Base-by-base conservation (phyloP, 768 basidiomycete species). In the Pisolithus marmoratus region DNA sequence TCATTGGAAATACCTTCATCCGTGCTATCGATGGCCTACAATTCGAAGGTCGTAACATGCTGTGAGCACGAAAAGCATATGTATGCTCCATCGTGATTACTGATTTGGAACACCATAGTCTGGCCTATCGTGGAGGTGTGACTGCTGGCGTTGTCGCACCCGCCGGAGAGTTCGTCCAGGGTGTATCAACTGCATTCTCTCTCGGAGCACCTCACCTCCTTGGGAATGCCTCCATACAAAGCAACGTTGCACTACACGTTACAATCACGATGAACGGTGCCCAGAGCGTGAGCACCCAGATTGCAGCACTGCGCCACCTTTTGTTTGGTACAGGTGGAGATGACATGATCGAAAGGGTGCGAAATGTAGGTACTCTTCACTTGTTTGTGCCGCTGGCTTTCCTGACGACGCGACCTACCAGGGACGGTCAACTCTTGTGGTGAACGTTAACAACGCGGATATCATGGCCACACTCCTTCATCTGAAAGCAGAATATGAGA, bases 21-120 rank as follows among this genome's bases (percentile, higher is more conserved):
- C 77, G 78, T 34, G 89, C 85, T n/a, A 78, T 74, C 0, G 90
- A 92, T 64, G 87, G 89, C 0, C 72, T 88, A n/a, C 68, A 79
- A 44, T 90, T 84, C 61, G 79, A 74, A 0, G 84, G 82, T 11
- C 75, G 86, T 34, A 79, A 88, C 67, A 82, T 85, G 22, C 71
- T 88, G 87, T 88, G 63, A 58, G 86, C 77, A 23, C 9, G 20
- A 22, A 27, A 8, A 14, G 17, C 38, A 12, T 51, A 41, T 14
- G 8, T 51, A 41, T 14, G 8, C 43, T 38, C 46, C 23, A 17
- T 40, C 58, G 36, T 41, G 9, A 20, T 53, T 42, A 36, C 20
- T 19, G 27, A 27, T 12, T 7, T 9, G 48, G 20, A 40, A 38
- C 49, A 12, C 29, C 27, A 24, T 53, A 88, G 85, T 44, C 70